These are phyloP conservation scores for Chlamydomonas sphaeroides DNA, from an alignment of 139 green algal species.

Conservation along the genomic window DNA sequence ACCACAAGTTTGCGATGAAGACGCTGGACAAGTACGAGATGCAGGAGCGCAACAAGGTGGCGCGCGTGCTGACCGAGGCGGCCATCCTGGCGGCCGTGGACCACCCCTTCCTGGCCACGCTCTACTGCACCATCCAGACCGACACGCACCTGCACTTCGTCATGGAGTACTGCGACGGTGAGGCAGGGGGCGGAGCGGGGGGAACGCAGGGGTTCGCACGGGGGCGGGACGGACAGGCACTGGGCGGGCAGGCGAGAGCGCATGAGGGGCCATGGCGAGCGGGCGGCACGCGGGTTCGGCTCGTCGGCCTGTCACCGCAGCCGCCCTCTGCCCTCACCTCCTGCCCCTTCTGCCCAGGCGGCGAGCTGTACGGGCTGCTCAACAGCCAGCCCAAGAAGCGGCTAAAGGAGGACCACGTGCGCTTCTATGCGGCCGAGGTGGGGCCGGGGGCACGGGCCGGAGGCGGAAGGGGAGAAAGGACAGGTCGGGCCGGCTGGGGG, in stretches of 20 bases:
- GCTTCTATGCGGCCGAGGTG: slow-evolving; percentile 92
- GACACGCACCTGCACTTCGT: slow-evolving; percentile 91
- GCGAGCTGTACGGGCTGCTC: slow-evolving; percentile 80
- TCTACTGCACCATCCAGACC: slow-evolving; percentile 94
- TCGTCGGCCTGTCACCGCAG: no score
- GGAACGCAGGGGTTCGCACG: background rate
- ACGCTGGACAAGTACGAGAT: slow-evolving; percentile 98
- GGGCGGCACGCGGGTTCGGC: no score
- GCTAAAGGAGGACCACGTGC: slow-evolving; percentile 79
- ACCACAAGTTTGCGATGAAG: slow-evolving; percentile 91
- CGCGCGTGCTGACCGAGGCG: slow-evolving; percentile 92
- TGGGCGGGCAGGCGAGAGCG: background rate
- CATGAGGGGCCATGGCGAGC: no score
- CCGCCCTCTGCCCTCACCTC: no score
- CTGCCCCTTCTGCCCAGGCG: slow-evolving; percentile 22
- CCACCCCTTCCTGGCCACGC: slow-evolving; percentile 96
- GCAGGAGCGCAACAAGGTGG: slow-evolving; percentile 96
- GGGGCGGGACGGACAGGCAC: background rate
- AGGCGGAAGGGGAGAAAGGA: no score
- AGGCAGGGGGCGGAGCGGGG: background rate
- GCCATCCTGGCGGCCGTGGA: slow-evolving; percentile 89
- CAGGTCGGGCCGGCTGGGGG: no score
- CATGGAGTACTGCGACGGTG: slow-evolving; percentile 79
- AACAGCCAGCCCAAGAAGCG: slow-evolving; percentile 73
- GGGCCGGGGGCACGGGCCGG: no score